These are phyloP conservation scores for Phytophthora hybrid DNA, from an alignment of 352 stramenopile genomes.

Conservation along the genomic window DNA sequence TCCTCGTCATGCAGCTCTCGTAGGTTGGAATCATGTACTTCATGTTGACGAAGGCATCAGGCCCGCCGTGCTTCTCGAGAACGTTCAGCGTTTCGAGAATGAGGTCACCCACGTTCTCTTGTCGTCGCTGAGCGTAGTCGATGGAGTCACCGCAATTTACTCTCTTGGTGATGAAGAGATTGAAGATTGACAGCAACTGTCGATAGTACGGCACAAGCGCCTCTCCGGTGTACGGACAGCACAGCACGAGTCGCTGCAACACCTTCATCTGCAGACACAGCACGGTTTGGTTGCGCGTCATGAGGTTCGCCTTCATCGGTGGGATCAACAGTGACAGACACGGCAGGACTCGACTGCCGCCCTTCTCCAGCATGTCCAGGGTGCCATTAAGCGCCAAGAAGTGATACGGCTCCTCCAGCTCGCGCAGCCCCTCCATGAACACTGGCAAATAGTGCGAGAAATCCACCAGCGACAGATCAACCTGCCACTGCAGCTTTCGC, in stretches of 20 bases:
- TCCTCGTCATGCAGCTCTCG: slow-evolving; percentile 80
- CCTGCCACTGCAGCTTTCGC: slow-evolving; percentile 78
- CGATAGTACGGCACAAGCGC: slow-evolving; percentile 94
- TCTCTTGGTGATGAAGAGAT: slow-evolving; percentile 92
- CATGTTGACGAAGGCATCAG: slow-evolving; percentile 94
- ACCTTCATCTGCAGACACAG: slow-evolving; percentile 85
- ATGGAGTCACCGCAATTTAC: slow-evolving; percentile 95
- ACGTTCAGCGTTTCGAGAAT: slow-evolving; percentile 92
- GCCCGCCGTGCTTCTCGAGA: slow-evolving; percentile 86
- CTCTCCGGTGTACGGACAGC: slow-evolving; percentile 83
- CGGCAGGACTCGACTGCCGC: slow-evolving; percentile 65
- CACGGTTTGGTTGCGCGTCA: slow-evolving; percentile 79
- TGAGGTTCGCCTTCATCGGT: slow-evolving; percentile 90
- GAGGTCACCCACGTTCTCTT: slow-evolving; percentile 90
- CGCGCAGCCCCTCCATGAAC: slow-evolving; percentile 94
- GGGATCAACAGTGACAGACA: slow-evolving; percentile 61
- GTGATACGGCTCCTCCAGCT: slow-evolving; percentile 85
- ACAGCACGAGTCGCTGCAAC: slow-evolving; percentile 73
- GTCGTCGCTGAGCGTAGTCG: slow-evolving; percentile 91
- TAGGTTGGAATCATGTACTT: slow-evolving; percentile 98
- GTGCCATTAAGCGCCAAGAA: slow-evolving; percentile 85
- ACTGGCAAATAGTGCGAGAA: slow-evolving; percentile 91
- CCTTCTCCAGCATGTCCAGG: slow-evolving; percentile 86
- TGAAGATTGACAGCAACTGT: slow-evolving; percentile 93
- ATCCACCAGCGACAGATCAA: slow-evolving; percentile 76